Base-by-base conservation (phyloP, 805 yeast genomes). In the Hanseniaspora clermontiae region DNA sequence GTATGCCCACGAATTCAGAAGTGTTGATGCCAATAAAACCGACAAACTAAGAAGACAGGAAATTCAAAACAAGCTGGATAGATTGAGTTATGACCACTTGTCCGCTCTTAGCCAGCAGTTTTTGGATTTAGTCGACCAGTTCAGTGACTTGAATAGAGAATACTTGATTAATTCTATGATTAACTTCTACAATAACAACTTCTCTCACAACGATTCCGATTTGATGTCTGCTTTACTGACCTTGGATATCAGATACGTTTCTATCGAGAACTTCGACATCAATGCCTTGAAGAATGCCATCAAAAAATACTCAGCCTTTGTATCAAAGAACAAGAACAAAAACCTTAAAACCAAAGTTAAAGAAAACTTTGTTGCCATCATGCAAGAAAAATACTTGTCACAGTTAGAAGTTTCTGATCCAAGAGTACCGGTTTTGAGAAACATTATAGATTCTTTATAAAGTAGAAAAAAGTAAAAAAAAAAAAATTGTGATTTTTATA, bases 141-240 rank as follows among this genome's bases (percentile, higher is more conserved):
- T 84, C 69, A 75, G 74, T 3, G 82, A 78, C 58, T 74, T 91
- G 64, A 83, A 87, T 64, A 78, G 91, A 66, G 75, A 72, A 27
- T 77, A 87, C 65, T 71, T 90, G 62, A 74, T 80, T 60, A 75
- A 74, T 58, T 93, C 87, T 66, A 76, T 87, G 10, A 68, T 87
- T 39, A 73, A 74, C 51, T 77, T 74, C 63, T 69, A 71, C 57
- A 69, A 75, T 15, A 60, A 69, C 7, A 72, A 66, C 24, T 54
- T 59, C 15, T 56, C 67, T n/a, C 61, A 60, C 15, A 50, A 58
- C 19, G 65, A 65, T 27, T 49, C 65, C 20, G 64, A 72, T 19
- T 60, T 72, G 11, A 59, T 77, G 37, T 59, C 76, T 39, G 65
- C 78, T 54, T 91, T 83, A 66, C 72, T 86, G 51, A 77, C 83